These are phyloP conservation scores for Arctium minus DNA, from an alignment of 129 eudicot species.

Conservation along the genomic window DNA sequence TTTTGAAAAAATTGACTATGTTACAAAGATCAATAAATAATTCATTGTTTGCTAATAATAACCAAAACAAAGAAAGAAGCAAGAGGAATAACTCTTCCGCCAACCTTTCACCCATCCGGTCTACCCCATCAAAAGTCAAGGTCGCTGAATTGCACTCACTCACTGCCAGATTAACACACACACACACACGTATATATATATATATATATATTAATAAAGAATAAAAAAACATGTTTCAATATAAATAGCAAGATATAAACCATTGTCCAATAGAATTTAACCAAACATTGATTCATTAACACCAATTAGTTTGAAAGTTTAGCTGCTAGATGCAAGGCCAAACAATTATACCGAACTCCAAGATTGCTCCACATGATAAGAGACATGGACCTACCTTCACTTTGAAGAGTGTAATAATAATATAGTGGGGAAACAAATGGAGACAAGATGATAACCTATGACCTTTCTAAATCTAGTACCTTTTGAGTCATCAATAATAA, in stretches of 20 bases:
- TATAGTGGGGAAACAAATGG: background rate
- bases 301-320: background rate
- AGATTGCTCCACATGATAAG: background rate
- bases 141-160: conserved; percentile 49
- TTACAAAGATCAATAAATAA: too few species aligned
- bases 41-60: too few species aligned
- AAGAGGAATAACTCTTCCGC: too few species aligned
- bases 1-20: too few species aligned
- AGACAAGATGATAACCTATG: background rate
- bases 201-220: background rate
- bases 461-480: too few species aligned
- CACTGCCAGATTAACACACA: conserved; percentile 60
- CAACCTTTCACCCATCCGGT: conserved; percentile 61
- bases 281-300: background rate
- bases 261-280: background rate
- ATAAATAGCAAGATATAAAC: background rate
- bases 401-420: background rate
- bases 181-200: too few species aligned
- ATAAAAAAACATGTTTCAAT: background rate
- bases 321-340: background rate
- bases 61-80: too few species aligned
- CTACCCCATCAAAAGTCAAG: conserved; percentile 97
- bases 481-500: too few species aligned
- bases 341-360: background rate
- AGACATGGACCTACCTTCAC: background rate